Conservation (phyloP, 331 rosid genomes). For the Quercus lobata region DNA sequence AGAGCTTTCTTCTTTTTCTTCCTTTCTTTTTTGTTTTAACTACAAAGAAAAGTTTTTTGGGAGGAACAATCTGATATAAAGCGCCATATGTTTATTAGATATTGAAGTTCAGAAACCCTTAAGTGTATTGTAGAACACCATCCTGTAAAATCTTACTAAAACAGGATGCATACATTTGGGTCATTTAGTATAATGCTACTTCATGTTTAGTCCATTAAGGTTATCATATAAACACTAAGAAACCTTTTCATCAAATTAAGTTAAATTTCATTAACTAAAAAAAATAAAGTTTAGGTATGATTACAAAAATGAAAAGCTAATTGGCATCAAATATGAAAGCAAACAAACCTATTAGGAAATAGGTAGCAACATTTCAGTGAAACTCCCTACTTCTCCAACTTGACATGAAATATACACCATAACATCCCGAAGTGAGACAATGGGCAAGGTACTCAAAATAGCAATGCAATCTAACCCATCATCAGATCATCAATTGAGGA, state of each 20-base stretch:
- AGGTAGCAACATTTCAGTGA: conserved; percentile 15
- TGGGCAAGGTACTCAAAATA: not conserved
- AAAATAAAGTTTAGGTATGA: not conserved
- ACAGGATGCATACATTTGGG: not conserved
- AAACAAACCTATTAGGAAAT: conserved; percentile 1
- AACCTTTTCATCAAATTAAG: not conserved
- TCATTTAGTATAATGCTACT: not conserved
- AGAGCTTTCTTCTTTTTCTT: no score
- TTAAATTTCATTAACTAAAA: not conserved
- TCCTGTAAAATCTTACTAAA: not conserved
- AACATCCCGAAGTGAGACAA: conserved; percentile 17
- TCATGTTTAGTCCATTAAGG: not conserved
- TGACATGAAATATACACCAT: conserved; percentile 24
- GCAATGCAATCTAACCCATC: conserved; percentile 13
- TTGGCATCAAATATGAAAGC: not conserved
- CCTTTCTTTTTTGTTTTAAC: no score
- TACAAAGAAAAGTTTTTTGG: not conserved
- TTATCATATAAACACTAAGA: not conserved
- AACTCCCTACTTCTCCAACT: conserved; percentile 8
- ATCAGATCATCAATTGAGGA: conserved; percentile 20
- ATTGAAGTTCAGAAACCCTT: not conserved
- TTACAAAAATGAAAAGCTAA: not conserved
- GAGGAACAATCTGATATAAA: not conserved
- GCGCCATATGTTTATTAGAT: not conserved
- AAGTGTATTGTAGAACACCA: not conserved